Conservation (phyloP, 345 rosid species). For the Euclidium syriacum region DNA sequence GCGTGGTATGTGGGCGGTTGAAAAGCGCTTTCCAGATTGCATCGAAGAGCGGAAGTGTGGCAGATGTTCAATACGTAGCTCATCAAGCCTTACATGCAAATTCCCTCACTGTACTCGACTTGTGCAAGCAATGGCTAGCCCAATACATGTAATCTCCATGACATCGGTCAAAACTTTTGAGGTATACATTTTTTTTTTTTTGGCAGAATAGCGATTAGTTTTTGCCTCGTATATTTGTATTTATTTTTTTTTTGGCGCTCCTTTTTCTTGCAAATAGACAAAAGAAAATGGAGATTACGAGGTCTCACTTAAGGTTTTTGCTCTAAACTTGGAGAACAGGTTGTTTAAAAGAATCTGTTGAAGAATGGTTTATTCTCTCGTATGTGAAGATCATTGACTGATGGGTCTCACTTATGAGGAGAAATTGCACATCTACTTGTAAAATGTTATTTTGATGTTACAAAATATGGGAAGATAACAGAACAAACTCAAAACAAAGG, state of each 20-base stretch:
- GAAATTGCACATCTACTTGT: conserved; percentile 1
- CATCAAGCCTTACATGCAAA: conserved; percentile 97
- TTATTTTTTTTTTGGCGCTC: too few species aligned
- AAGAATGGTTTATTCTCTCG: not conserved
- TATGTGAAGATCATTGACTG: not conserved
- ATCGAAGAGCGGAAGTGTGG: conserved; percentile 89
- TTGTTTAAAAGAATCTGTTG: not conserved
- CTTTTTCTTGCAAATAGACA: not conserved
- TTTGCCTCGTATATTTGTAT: not conserved
- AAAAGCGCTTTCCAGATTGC: conserved; percentile 98
- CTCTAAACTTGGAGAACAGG: not conserved
- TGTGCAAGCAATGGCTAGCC: conserved; percentile 95
- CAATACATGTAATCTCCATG: conserved; percentile 51
- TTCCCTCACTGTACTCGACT: conserved; percentile 87
- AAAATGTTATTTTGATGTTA: too few species aligned
- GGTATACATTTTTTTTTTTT: conserved; percentile 5
- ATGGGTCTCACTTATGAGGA: not conserved
- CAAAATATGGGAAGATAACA: too few species aligned
- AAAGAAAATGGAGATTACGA: not conserved
- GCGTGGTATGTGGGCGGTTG: conserved; percentile 94
- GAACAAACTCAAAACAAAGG: too few species aligned
- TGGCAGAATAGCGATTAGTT: not conserved
- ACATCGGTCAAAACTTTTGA: not conserved
- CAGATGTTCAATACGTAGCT: conserved; percentile 97
- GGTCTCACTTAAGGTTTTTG: too few species aligned